Evolutionary conservation across 2,329 filamentous ascomycete species (phyloP).

Genomic region (Chaetomiaceae sp.): DNA sequence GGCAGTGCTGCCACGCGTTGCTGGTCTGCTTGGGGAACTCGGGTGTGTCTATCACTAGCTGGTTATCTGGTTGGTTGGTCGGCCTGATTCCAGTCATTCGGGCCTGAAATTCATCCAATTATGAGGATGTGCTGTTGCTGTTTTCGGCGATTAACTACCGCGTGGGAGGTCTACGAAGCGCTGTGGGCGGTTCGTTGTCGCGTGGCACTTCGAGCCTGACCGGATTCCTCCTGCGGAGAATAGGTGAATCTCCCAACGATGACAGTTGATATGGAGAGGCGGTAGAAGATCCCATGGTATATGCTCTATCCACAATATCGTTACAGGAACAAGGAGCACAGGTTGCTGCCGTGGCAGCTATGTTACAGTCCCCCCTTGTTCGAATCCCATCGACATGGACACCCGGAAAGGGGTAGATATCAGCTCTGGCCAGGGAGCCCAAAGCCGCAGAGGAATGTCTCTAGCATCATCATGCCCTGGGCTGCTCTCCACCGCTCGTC

Average conservation of each 20-base stretch:
- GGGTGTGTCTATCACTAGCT: neutral
- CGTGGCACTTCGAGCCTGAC: too few species aligned
- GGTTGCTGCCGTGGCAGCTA: conserved; percentile 3
- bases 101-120: too few species aligned
- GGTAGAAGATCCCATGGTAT: neutral
- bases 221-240: too few species aligned
- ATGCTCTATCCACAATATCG: conserved; percentile 14
- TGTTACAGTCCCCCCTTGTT: neutral
- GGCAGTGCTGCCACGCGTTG: neutral
- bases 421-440: neutral
- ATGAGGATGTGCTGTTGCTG: too few species aligned
- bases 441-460: neutral
- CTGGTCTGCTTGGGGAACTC: too few species aligned
- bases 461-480: conserved; percentile 10
- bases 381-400: neutral
- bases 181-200: too few species aligned
- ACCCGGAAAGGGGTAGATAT: neutral
- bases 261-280: too few species aligned
- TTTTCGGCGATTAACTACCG: too few species aligned
- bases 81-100: too few species aligned
- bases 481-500: conserved; percentile 11
- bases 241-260: too few species aligned
- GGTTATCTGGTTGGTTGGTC: neutral
- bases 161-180: too few species aligned
- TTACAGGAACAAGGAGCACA: conserved; percentile 9